A percentile compares a stretch with the other conserved stretches of the same genome.
These are phyloP conservation scores for Vigna nakashimae DNA, from an alignment of 306 rosid species.

Conservation along the genomic window DNA sequence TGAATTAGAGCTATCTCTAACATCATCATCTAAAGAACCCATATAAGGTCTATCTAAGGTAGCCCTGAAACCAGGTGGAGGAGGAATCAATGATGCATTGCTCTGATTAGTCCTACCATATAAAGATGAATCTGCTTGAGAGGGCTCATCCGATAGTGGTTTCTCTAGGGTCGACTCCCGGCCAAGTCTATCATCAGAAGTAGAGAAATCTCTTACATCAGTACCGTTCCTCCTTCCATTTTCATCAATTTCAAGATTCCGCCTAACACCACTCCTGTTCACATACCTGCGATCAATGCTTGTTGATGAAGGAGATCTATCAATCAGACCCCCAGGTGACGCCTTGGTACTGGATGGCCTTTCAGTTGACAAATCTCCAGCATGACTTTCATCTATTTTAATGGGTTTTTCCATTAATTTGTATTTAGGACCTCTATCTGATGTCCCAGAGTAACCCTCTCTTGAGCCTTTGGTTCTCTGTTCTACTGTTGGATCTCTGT, in stretches of 20 bases:
- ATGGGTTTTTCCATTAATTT: slow-evolving; percentile 64
- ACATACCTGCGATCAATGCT: slow-evolving; percentile 75
- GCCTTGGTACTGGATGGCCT: slow-evolving; percentile 86
- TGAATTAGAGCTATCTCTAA: slow-evolving; percentile 75
- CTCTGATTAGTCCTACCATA: slow-evolving; percentile 71
- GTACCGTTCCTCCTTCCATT: slow-evolving; percentile 72
- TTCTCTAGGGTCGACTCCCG: slow-evolving; percentile 72
- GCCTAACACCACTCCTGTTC: slow-evolving; percentile 62
- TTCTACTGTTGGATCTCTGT: slow-evolving; percentile 65
- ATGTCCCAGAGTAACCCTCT: slow-evolving; percentile 66
- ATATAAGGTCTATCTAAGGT: slow-evolving; percentile 82
- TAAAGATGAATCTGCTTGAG: slow-evolving; percentile 70
- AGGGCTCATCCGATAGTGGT: slow-evolving; percentile 65
- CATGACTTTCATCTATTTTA: slow-evolving; percentile 69
- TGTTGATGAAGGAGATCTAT: slow-evolving; percentile 84
- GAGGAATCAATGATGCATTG: slow-evolving; percentile 63
- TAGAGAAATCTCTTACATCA: slow-evolving; percentile 72
- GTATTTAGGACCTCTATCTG: slow-evolving; percentile 77
- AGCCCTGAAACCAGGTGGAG: slow-evolving; percentile 72
- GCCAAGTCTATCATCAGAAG: slow-evolving; percentile 69
- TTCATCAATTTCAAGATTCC: slow-evolving; percentile 80
- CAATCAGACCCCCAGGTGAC: slow-evolving; percentile 70
- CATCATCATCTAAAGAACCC: slow-evolving; percentile 83
- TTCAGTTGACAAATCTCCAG: slow-evolving; percentile 73
- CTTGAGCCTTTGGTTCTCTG: slow-evolving; percentile 69